Evolutionary conservation across 2,329 filamentous ascomycete genomes (phyloP).

Genomic region (Kalmusia sp.): DNA sequence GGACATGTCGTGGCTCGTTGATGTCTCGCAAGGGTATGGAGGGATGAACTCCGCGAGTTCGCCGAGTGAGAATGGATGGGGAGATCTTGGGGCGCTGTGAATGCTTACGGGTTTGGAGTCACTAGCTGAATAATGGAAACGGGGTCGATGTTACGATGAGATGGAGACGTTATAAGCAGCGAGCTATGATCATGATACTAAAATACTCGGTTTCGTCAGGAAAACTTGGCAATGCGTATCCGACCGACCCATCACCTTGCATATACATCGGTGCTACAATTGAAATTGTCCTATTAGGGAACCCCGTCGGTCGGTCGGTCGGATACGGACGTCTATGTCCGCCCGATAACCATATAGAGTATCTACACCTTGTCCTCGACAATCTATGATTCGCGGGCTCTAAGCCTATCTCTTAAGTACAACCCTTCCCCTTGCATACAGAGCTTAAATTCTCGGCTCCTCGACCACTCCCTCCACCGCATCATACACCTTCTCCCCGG

Average conservation of each 20-base stretch:
- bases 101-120: no score
- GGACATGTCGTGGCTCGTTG: slow-evolving; percentile 25
- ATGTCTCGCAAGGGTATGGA: slow-evolving; percentile 23
- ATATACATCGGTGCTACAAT: no score
- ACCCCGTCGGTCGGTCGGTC: neutral
- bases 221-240: no score
- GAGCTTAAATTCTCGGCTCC: neutral
- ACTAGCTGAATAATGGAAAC: no score
- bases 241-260: no score
- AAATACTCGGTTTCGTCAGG: no score
- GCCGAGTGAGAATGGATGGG: slow-evolving; percentile 23
- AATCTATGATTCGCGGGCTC: no score
- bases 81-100: neutral
- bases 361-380: neutral
- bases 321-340: neutral
- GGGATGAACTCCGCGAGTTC: slow-evolving; percentile 29
- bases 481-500: slow-evolving; percentile 46
- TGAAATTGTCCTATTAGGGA: neutral
- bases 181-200: no score
- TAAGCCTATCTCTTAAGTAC: neutral
- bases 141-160: no score
- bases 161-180: no score
- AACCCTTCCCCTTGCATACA: neutral
- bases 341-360: neutral
- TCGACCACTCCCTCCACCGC: neutral